Percentiles rank a stretch among this genome's conserved stretches.
These are phyloP conservation scores for Metschnikowia borealis DNA, from an alignment of 805 yeast species.

Conservation along the genomic window DNA sequence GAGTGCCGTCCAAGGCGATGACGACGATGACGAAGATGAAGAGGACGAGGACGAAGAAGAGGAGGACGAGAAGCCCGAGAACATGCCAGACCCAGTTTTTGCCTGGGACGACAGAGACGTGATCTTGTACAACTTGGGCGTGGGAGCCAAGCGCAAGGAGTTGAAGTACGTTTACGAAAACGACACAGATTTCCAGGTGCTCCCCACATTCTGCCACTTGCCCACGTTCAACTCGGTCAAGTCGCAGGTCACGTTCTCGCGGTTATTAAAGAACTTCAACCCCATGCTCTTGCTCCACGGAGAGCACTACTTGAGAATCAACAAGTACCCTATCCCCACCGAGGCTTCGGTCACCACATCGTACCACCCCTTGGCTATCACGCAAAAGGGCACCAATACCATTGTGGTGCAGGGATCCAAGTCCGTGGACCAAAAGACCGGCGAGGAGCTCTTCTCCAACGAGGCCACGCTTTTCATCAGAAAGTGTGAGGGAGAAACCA, in stretches of 20 bases:
- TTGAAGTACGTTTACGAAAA: slow-evolving; percentile 78
- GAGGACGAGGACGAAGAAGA: slow-evolving; percentile 38
- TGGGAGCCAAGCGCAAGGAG: slow-evolving; percentile 80
- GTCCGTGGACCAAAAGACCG: slow-evolving; percentile 62
- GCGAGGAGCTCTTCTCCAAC: slow-evolving; percentile 70
- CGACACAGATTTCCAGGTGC: slow-evolving; percentile 69
- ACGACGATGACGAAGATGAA: slow-evolving; percentile 32
- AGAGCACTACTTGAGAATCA: slow-evolving; percentile 82
- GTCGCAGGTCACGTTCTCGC: slow-evolving; percentile 53
- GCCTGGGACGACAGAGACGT: slow-evolving; percentile 63
- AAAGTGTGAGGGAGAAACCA: slow-evolving; percentile 59
- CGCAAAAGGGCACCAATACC: slow-evolving; percentile 85
- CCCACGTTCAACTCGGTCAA: slow-evolving; percentile 69
- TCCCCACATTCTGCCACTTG: slow-evolving; percentile 88
- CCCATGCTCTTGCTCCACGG: slow-evolving; percentile 91
- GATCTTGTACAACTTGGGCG: slow-evolving; percentile 81
- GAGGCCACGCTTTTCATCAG: slow-evolving; percentile 84
- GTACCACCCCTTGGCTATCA: slow-evolving; percentile 63
- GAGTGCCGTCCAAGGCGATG: slow-evolving; percentile 51
- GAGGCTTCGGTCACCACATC: slow-evolving; percentile 59
- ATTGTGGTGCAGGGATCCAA: slow-evolving; percentile 69
- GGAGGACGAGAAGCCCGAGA: slow-evolving; percentile 31
- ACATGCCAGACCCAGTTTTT: slow-evolving; percentile 45
- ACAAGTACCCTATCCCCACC: slow-evolving; percentile 74
- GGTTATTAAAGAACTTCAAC: slow-evolving; percentile 74